phyloP scores from a whole-genome alignment of 495 filamentous ascomycete species.

The Xylaria flabelliformis region DNA sequence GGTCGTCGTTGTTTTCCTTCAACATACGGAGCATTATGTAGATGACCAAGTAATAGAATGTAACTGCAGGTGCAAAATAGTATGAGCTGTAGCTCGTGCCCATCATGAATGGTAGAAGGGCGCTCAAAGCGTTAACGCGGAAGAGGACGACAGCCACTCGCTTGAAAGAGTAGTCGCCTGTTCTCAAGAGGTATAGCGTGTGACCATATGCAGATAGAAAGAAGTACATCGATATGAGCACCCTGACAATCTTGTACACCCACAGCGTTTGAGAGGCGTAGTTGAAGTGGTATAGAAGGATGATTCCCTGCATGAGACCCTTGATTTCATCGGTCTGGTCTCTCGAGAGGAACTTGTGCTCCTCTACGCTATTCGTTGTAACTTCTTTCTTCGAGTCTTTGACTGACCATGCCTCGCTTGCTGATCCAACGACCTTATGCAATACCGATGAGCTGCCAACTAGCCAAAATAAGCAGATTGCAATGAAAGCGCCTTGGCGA shows the following conservation, averaged over 20 bases:
- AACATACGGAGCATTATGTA: slow-evolving; percentile 56
- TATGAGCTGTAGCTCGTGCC: slow-evolving; percentile 63
- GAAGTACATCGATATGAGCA: slow-evolving; percentile 65
- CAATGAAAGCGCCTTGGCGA: slow-evolving; percentile 46
- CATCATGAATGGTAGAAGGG: slow-evolving; percentile 63
- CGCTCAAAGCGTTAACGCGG: slow-evolving; percentile 62
- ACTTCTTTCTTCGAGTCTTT: slow-evolving; percentile 25
- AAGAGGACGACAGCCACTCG: slow-evolving; percentile 57
- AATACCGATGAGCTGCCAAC: slow-evolving; percentile 48
- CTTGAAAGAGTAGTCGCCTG: slow-evolving; percentile 59
- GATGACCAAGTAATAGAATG: slow-evolving; percentile 66
- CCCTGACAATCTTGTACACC: slow-evolving; percentile 60
- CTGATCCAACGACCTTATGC: slow-evolving; percentile 34
- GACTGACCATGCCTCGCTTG: slow-evolving; percentile 20
- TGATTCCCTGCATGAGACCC: slow-evolving; percentile 66
- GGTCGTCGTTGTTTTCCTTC: slow-evolving; percentile 47
- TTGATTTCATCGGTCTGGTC: slow-evolving; percentile 69
- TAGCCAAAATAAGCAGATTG: slow-evolving; percentile 41
- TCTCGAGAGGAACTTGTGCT: slow-evolving; percentile 52
- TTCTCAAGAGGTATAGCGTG: slow-evolving; percentile 61
- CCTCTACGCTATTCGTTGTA: background rate
- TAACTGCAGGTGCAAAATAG: slow-evolving; percentile 64
- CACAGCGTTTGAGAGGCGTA: slow-evolving; percentile 56
- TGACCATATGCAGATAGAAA: slow-evolving; percentile 69
- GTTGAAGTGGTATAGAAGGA: slow-evolving; percentile 66